phyloP scores from a whole-genome alignment of 1,284 basidiomycete species.

The Pseudozyma sp. region DNA sequence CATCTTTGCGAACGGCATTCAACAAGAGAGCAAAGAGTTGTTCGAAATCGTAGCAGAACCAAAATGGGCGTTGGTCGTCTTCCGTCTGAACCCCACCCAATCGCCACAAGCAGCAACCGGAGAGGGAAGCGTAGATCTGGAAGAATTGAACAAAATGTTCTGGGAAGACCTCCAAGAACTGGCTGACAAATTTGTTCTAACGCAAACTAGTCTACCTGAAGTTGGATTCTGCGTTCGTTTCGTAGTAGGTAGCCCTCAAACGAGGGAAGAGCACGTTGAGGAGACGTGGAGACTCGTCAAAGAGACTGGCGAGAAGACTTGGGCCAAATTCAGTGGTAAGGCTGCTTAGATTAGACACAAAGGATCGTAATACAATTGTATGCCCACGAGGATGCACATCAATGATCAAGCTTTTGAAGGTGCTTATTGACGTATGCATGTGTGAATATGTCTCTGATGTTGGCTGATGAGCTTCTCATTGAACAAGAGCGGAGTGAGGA shows the following conservation, averaged over 20 bases:
- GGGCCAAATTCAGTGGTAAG: conserved; percentile 10
- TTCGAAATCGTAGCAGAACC: conserved; percentile 60
- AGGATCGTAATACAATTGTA: too few relatives aligned
- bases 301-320: conserved; percentile 28
- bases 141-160: conserved; percentile 55
- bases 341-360: background rate
- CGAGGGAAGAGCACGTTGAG: conserved; percentile 47
- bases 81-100: conserved; percentile 41
- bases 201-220: conserved; percentile 63
- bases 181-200: conserved; percentile 53
- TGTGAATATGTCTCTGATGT: too few relatives aligned
- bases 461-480: too few relatives aligned
- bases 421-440: too few relatives aligned
- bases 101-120: background rate
- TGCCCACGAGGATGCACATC: too few relatives aligned
- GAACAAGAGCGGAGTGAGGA: too few relatives aligned
- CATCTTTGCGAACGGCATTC: conserved; percentile 24
- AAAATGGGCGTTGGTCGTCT: conserved; percentile 60
- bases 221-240: conserved; percentile 60
- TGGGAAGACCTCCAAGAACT: conserved; percentile 43
- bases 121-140: conserved; percentile 18
- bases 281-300: conserved; percentile 42
- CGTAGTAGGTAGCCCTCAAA: conserved; percentile 57
- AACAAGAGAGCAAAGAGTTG: conserved; percentile 3
- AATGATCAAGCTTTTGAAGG: too few relatives aligned